Evolutionary conservation across 495 filamentous ascomycete genomes (phyloP).

Genomic region (Penicillium manginii): DNA sequence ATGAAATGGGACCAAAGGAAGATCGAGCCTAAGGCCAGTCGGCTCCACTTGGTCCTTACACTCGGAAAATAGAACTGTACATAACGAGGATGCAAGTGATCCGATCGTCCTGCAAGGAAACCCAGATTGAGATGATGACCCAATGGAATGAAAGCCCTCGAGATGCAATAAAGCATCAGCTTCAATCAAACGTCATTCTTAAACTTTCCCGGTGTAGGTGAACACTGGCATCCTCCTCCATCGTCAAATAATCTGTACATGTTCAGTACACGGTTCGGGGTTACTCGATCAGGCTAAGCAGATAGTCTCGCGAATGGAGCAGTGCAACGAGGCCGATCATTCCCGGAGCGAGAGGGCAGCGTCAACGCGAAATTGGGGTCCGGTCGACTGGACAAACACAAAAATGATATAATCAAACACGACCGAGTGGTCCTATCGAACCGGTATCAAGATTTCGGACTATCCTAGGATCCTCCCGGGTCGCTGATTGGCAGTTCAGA

Average conservation of each 20-base stretch:
- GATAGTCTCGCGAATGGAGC: constrained; percentile 17
- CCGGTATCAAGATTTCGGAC: background rate
- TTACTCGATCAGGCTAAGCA: constrained; percentile 1
- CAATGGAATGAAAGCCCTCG: constrained; percentile 9
- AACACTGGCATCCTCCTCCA: too few species aligned
- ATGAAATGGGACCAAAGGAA: constrained; percentile 16
- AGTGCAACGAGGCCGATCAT: constrained; percentile 24
- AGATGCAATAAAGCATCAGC: constrained; percentile 10
- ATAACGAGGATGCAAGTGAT: constrained; percentile 34
- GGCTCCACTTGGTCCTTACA: constrained; percentile 33
- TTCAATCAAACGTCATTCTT: constrained; percentile 8
- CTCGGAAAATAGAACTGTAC: constrained; percentile 35
- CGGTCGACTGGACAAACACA: too few species aligned
- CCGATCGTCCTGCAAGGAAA: constrained; percentile 30
- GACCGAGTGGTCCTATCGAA: background rate
- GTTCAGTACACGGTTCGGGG: background rate
- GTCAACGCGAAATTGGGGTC: background rate
- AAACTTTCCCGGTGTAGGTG: background rate
- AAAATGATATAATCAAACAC: too few species aligned
- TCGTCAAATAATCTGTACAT: too few species aligned
- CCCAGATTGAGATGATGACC: constrained; percentile 10
- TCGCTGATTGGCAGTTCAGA: constrained; percentile 23
- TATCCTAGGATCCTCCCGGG: background rate
- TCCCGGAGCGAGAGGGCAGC: constrained; percentile 9
- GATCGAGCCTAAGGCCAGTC: constrained; percentile 40